Percentiles rank a stretch among this genome's conserved stretches.
Conservation (phyloP, 192 early-diverging fungal species). For the Entomortierella chlamydospora region DNA sequence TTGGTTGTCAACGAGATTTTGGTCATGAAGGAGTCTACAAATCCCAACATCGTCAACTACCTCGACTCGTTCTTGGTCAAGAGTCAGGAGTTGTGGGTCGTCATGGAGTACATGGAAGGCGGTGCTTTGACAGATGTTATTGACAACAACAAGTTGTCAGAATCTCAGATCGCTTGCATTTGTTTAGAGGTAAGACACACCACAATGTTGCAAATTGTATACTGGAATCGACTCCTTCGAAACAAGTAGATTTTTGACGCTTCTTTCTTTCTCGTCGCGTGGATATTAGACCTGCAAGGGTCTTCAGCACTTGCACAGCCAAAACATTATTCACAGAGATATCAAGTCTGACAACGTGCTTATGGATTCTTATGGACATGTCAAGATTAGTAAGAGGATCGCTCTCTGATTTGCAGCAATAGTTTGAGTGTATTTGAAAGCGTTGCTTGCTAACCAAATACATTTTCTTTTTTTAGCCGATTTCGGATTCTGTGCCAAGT, state of each 20-base stretch:
- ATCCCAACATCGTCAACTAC: constrained; percentile 98
- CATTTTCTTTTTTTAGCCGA: constrained; percentile 57
- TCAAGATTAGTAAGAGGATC: constrained; percentile 76
- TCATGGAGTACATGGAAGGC: constrained; percentile 99
- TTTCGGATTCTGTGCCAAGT: constrained; percentile 95
- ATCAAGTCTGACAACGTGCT: constrained; percentile 94
- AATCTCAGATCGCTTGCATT: constrained; percentile 94
- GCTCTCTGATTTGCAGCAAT: neutral
- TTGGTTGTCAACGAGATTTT: constrained; percentile 93
- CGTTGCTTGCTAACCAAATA: neutral
- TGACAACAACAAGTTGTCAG: constrained; percentile 91
- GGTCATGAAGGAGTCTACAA: constrained; percentile 93
- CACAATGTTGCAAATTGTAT: neutral
- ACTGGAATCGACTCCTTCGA: neutral
- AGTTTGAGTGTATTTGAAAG: too few species aligned
- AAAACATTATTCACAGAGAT: constrained; percentile 91
- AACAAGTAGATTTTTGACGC: neutral
- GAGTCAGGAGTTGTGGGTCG: constrained; percentile 93
- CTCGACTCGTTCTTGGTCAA: constrained; percentile 92
- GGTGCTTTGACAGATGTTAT: constrained; percentile 98
- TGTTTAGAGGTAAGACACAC: constrained; percentile 79
- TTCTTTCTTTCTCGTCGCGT: neutral
- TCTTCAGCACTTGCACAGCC: constrained; percentile 83
- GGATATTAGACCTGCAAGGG: constrained; percentile 75
- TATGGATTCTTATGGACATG: constrained; percentile 82